These are phyloP conservation scores for Evansstolkia leycettana DNA, from an alignment of 495 filamentous ascomycete genomes.

Conservation along the genomic window DNA sequence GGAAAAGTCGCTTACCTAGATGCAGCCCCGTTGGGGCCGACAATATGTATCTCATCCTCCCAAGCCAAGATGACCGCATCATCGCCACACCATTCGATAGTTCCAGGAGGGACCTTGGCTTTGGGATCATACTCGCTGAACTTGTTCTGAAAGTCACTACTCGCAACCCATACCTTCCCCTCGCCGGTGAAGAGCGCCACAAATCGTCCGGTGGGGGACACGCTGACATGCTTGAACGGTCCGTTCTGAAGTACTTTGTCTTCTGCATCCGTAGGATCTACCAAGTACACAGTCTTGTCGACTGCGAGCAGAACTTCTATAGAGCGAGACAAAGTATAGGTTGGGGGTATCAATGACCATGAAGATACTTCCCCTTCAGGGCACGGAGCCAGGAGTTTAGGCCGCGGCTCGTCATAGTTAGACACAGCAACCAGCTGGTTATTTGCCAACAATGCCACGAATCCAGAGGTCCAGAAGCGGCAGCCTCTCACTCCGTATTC, in stretches of 20 bases:
- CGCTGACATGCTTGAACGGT: conserved; percentile 78
- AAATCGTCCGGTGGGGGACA: conserved; percentile 84
- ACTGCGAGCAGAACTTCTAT: conserved; percentile 90
- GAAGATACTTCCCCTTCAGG: conserved; percentile 72
- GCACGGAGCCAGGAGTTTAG: conserved; percentile 65
- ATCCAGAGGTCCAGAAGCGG: conserved; percentile 81
- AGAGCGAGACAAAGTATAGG: conserved; percentile 82
- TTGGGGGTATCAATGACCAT: conserved; percentile 82
- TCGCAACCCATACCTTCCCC: conserved; percentile 86
- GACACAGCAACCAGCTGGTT: conserved; percentile 80
- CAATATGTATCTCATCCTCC: conserved; percentile 96
- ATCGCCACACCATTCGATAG: conserved; percentile 92
- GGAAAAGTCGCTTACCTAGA: conserved; percentile 36
- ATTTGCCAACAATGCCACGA: conserved; percentile 86
- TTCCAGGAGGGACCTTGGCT: conserved; percentile 72
- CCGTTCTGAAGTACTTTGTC: conserved; percentile 84
- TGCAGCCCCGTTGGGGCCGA: conserved; percentile 70
- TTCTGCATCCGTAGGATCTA: conserved; percentile 81
- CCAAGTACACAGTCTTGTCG: conserved; percentile 68
- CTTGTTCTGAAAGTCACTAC: conserved; percentile 83
- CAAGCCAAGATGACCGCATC: conserved; percentile 89
- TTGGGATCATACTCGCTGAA: conserved; percentile 85
- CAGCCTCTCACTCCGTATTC: conserved; percentile 77
- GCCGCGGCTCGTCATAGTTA: conserved; percentile 80
- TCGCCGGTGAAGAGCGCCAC: conserved; percentile 76